Base-by-base conservation (phyloP, 306 rosid species). In the Castanospermum australe region DNA sequence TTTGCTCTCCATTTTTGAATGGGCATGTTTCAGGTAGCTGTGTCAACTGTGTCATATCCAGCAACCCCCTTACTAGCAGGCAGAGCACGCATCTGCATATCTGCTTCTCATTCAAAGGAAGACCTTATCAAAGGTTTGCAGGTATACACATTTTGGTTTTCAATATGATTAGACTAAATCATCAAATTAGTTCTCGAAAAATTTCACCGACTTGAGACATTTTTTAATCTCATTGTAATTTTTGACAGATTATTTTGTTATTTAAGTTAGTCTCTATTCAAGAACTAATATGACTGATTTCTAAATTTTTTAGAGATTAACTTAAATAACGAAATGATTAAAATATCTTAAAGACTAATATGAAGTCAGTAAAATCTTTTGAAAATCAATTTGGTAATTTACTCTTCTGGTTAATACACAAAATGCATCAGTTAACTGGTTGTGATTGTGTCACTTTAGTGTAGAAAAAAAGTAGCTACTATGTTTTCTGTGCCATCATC, bases 41-140 rank as follows among this genome's bases (percentile, higher is more conserved):
- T 91, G 22, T 91, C 89, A 54, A 91, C 87, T 6, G 92, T 86
- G 1, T 93, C 96, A 48, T 91, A 89, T 82, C 96, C 93, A 17
- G 96, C 92, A 11, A 89, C 93, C 73, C 96, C 96, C 0, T 75
- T 89, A 54, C 84, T 91, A 21, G 75, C 85, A 85, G 93, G 93
- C 32, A 85, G 95, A 84, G 92, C 88, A 44, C 92, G 92, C 32
- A 88, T 90, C 35, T 90, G 95, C 87, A 85, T 90, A 79, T 90
- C 95, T 8, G 95, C 95, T 5, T 88, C 95, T 1, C 95, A 91
- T 83, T 74, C 92, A n/a, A 91, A 71, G 84, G 92, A 87, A 80
- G 96, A 91, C 83, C 89, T 91, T 66, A 30, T 80, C 25, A 86
- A 86, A 79, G 92, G 90, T 81, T 82, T 89, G 78, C 89, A 87